These are phyloP conservation scores for Lyophyllum decastes DNA, from an alignment of 768 basidiomycete genomes.

Conservation along the genomic window DNA sequence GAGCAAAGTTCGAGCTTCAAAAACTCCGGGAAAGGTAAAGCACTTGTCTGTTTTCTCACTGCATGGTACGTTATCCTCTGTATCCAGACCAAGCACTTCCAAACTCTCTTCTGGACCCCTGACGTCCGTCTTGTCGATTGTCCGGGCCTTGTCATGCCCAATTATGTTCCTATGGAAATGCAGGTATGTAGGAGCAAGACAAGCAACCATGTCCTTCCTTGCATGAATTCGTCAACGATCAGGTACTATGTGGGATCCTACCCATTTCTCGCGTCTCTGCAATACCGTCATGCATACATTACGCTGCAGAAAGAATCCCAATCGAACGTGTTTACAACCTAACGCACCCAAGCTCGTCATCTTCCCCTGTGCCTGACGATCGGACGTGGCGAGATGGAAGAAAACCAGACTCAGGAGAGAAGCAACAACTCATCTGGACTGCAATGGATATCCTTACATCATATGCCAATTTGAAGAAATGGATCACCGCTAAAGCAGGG, in stretches of 20 bases:
- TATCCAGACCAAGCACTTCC: conserved; percentile 87
- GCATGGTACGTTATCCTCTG: not conserved
- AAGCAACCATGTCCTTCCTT: not conserved
- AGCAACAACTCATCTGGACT: conserved; percentile 59
- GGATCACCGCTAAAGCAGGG: conserved; percentile 90
- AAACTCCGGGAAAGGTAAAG: conserved; percentile 81
- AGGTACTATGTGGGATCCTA: conserved; percentile 72
- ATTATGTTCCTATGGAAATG: conserved; percentile 77
- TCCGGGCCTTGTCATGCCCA: conserved; percentile 92
- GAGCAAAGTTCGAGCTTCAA: conserved; percentile 77
- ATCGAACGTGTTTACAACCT: conserved; percentile 73
- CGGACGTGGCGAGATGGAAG: conserved; percentile 74
- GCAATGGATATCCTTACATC: conserved; percentile 83
- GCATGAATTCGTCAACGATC: conserved; percentile 1
- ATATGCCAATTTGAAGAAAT: conserved; percentile 76
- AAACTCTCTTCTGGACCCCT: conserved; percentile 87
- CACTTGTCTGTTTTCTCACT: not conserved
- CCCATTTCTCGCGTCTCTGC: conserved; percentile 85
- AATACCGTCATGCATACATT: conserved; percentile 80
- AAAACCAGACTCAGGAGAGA: conserved; percentile 21
- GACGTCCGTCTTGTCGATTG: conserved; percentile 93
- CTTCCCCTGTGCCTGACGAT: conserved; percentile 54
- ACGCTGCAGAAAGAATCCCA: conserved; percentile 67
- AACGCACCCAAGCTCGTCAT: conserved; percentile 45
- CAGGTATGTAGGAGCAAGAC: conserved; percentile 51